phyloP scores from a whole-genome alignment of 768 basidiomycete species.

The Tulasnella sp. region DNA sequence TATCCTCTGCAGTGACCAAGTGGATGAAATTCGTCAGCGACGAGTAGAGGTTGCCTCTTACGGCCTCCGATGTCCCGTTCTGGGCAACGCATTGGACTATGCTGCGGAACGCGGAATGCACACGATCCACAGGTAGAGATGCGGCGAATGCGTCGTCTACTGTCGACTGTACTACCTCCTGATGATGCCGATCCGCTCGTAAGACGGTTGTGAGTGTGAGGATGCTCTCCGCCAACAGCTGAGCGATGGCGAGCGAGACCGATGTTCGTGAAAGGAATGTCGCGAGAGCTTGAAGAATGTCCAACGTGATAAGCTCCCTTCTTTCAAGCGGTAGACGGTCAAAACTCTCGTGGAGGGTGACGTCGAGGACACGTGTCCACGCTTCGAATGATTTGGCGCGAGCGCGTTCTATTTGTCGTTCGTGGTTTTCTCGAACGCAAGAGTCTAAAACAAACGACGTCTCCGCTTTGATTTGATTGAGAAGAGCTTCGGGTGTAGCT shows the following conservation, averaged over 20 bases:
- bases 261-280: conserved; percentile 52
- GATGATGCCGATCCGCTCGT: conserved; percentile 69
- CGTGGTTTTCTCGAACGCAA: conserved; percentile 79
- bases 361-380: conserved; percentile 78
- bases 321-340: conserved; percentile 68
- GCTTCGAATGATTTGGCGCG: conserved; percentile 62
- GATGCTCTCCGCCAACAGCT: conserved; percentile 75
- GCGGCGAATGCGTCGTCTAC: conserved; percentile 53
- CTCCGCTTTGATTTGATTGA: conserved; percentile 26
- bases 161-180: conserved; percentile 54
- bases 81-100: conserved; percentile 67
- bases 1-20: conserved; percentile 35
- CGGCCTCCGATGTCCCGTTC: conserved; percentile 68
- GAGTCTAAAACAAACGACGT: conserved; percentile 69
- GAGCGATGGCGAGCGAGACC: conserved; percentile 58
- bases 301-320: conserved; percentile 82
- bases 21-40: conserved; percentile 82
- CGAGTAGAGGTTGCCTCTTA: conserved; percentile 92
- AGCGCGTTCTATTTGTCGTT: conserved; percentile 66
- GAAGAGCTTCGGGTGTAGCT: conserved; percentile 41
- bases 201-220: conserved; percentile 78
- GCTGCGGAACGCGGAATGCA: conserved; percentile 61
- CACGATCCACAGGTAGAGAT: conserved; percentile 66
- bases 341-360: conserved; percentile 79
- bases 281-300: conserved; percentile 76